phyloP scores from a whole-genome alignment of 371 early-diverging fungal genomes.

The Mucor mucedo region DNA sequence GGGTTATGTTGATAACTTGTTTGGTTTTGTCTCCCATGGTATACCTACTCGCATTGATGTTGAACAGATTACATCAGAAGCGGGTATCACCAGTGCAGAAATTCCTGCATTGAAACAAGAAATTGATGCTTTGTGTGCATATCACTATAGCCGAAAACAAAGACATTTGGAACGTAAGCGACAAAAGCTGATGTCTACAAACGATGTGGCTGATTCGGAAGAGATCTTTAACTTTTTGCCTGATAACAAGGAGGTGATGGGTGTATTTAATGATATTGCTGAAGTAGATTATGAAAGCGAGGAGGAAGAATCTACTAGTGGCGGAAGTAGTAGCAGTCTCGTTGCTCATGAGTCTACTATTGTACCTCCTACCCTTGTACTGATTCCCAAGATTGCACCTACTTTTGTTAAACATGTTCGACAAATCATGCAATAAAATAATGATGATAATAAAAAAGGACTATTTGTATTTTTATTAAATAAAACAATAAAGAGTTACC shows the following conservation, averaged over 20 bases:
- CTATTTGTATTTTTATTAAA: not conserved
- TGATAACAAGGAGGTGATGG: slow-evolving; percentile 27
- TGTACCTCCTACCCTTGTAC: slow-evolving; percentile 22
- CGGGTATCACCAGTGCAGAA: slow-evolving; percentile 25
- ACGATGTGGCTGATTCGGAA: slow-evolving; percentile 25
- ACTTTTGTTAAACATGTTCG: slow-evolving; percentile 28
- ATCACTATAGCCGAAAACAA: slow-evolving; percentile 39
- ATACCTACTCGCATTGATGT: slow-evolving; percentile 34
- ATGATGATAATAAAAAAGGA: not conserved
- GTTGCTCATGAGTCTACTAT: slow-evolving; percentile 30
- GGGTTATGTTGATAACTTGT: slow-evolving; percentile 39
- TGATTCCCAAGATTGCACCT: slow-evolving; percentile 32
- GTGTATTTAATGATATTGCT: slow-evolving; percentile 41
- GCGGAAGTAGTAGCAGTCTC: not conserved
- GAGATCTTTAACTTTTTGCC: slow-evolving; percentile 34
- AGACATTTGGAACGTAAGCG: slow-evolving; percentile 47
- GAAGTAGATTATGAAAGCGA: slow-evolving; percentile 23
- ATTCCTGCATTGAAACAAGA: slow-evolving; percentile 37
- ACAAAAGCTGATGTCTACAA: slow-evolving; percentile 35
- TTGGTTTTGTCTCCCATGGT: slow-evolving; percentile 38
- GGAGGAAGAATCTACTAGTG: not conserved
- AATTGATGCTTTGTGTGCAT: slow-evolving; percentile 39
- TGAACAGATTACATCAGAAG: slow-evolving; percentile 18
- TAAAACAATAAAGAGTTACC: not conserved
- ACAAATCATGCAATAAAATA: slow-evolving; percentile 21